These are phyloP conservation scores for Euphorbia corollata DNA, from an alignment of 441 rosid genomes.

Conservation along the genomic window DNA sequence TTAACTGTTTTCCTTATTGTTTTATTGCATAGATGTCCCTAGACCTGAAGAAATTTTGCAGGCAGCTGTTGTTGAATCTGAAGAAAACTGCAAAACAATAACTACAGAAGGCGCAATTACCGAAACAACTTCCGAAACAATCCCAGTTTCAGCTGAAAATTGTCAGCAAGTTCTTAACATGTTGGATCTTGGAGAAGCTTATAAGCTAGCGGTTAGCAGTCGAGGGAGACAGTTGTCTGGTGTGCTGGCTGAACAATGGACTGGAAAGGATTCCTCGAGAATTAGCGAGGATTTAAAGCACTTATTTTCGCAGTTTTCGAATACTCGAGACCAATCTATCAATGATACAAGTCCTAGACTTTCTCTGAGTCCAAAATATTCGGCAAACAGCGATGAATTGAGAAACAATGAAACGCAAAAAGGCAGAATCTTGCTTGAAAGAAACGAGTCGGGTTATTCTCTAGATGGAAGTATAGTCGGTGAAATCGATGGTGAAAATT, in stretches of 20 bases:
- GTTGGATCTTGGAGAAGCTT: slow-evolving; percentile 72
- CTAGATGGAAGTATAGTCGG: slow-evolving; percentile 66
- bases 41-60: slow-evolving; percentile 29
- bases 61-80: slow-evolving; percentile 19
- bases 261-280: slow-evolving; percentile 62
- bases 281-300: slow-evolving; percentile 58
- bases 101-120: slow-evolving; percentile 21
- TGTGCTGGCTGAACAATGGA: slow-evolving; percentile 55
- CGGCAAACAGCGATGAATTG: slow-evolving; percentile 37
- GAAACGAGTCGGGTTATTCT: slow-evolving; percentile 79
- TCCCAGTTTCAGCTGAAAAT: slow-evolving; percentile 28
- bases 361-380: slow-evolving; percentile 51
- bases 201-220: slow-evolving; percentile 55
- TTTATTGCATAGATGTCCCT: slow-evolving; percentile 30
- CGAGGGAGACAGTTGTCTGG: slow-evolving; percentile 51
- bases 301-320: slow-evolving; percentile 65
- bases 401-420: slow-evolving; percentile 43
- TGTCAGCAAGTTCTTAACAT: slow-evolving; percentile 31
- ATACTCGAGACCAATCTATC: slow-evolving; percentile 50
- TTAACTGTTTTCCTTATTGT: slow-evolving; percentile 4
- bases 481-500: slow-evolving; percentile 83
- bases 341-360: slow-evolving; percentile 54
- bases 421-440: slow-evolving; percentile 72
- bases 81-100: slow-evolving; percentile 22
- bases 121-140: slow-evolving; percentile 34